These are phyloP conservation scores for Lotus japonicus DNA, from an alignment of 306 rosid species.

Conservation along the genomic window DNA sequence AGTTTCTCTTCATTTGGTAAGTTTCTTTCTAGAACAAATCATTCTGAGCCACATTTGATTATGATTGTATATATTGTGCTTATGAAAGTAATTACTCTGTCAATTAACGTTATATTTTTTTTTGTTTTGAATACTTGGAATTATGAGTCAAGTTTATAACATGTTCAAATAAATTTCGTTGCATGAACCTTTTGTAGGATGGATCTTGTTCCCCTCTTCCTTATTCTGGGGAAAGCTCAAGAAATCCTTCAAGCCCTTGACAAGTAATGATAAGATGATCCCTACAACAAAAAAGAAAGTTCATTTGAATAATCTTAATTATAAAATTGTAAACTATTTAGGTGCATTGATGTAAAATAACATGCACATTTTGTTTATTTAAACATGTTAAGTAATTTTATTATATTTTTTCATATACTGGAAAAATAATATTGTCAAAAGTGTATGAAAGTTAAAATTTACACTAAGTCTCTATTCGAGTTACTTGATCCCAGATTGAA, in stretches of 20 bases:
- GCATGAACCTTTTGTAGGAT: constrained; percentile 15
- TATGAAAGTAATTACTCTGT: neutral
- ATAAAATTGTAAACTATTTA: constrained; percentile 3
- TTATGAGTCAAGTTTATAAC: neutral
- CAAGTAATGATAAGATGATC: neutral
- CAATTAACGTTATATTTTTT: no score
- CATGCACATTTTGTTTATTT: neutral
- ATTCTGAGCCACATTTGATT: neutral
- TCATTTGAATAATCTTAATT: neutral
- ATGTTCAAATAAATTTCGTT: neutral
- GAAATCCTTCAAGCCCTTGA: constrained; percentile 9
- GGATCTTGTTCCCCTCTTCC: constrained; percentile 12
- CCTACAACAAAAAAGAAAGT: neutral
- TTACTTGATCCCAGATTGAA: no score
- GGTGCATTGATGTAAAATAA: neutral
- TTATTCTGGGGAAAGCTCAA: constrained; percentile 15
- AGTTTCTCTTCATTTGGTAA: constrained; percentile 34
- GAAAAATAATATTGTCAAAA: neutral
- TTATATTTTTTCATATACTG: neutral
- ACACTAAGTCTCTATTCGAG: neutral
- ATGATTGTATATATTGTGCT: no score
- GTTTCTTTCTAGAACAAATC: neutral
- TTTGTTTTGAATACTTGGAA: no score
- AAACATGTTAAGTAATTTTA: neutral
- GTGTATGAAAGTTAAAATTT: neutral